phyloP scores from a whole-genome alignment of 2,329 filamentous ascomycete genomes.

The Tympanopsis confertula region DNA sequence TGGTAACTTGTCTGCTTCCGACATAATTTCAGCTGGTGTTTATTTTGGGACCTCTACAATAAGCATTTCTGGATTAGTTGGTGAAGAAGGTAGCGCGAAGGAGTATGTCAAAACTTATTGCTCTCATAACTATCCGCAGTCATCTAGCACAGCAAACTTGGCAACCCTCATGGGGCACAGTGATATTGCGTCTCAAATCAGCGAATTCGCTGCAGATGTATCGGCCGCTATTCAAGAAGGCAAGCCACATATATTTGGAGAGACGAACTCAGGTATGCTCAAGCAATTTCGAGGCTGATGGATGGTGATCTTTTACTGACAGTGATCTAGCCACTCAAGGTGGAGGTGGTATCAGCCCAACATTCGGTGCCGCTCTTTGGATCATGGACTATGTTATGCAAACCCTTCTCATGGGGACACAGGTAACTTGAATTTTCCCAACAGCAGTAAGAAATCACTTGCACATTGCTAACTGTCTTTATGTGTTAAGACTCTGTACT shows the following conservation, averaged over 20 bases:
- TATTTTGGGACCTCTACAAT: constrained; percentile 19
- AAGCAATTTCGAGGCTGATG: neutral
- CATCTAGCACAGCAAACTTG: constrained; percentile 20
- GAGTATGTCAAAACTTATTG: constrained; percentile 27
- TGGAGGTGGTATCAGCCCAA: constrained; percentile 26
- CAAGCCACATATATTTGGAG: constrained; percentile 33
- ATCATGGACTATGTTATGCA: constrained; percentile 33
- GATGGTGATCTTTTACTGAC: neutral
- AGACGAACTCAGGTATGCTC: constrained; percentile 33
- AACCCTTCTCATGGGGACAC: constrained; percentile 15
- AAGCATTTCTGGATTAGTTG: constrained; percentile 20
- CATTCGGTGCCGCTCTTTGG: constrained; percentile 36
- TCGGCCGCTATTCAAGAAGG: constrained; percentile 21
- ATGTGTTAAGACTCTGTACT: too few relatives aligned
- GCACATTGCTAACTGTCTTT: constrained; percentile 2
- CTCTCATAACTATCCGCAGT: constrained; percentile 35
- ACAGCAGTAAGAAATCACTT: neutral
- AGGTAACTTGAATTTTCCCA: constrained; percentile 7
- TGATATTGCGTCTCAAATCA: constrained; percentile 23
- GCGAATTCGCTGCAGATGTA: constrained; percentile 25
- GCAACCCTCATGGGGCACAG: constrained; percentile 30
- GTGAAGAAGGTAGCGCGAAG: constrained; percentile 20
- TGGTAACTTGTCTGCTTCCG: constrained; percentile 12
- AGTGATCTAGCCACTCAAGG: constrained; percentile 17
- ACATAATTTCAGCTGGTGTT: constrained; percentile 19